Evolutionary conservation across 1,284 basidiomycete species (phyloP).

Genomic region (Moesziomyces parantarcticus): DNA sequence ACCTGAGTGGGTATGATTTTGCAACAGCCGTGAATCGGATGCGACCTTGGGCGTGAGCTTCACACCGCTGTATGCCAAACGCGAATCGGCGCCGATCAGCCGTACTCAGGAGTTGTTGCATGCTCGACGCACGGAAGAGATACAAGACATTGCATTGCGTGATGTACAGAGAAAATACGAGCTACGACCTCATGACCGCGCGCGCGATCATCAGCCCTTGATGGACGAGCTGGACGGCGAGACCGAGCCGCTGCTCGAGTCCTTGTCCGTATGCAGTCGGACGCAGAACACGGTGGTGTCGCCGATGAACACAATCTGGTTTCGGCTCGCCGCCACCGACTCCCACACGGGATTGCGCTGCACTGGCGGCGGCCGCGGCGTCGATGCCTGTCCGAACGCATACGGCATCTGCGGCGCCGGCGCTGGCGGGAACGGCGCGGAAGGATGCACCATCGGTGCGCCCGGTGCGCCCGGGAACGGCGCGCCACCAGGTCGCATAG

Average conservation of each 20-base stretch:
- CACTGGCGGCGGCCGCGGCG: slow-evolving; percentile 40
- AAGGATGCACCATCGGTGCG: slow-evolving; percentile 29
- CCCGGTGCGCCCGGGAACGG: slow-evolving; percentile 35
- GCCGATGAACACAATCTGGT: slow-evolving; percentile 64
- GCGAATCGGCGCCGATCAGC: no score
- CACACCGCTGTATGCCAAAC: no score
- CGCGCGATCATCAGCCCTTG: slow-evolving; percentile 19
- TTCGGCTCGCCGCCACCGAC: slow-evolving; percentile 59
- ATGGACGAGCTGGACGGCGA: slow-evolving; percentile 35
- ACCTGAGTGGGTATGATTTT: no score
- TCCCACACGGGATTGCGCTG: slow-evolving; percentile 64
- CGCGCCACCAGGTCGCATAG: slow-evolving; percentile 32
- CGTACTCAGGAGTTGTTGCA: no score
- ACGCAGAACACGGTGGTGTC: slow-evolving; percentile 62
- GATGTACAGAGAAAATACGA: slow-evolving; percentile 8
- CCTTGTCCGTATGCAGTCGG: slow-evolving; percentile 48
- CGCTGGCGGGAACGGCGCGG: slow-evolving; percentile 27
- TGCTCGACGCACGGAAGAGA: neutral
- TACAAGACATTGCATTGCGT: slow-evolving; percentile 24
- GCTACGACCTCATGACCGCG: neutral
- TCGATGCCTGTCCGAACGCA: slow-evolving; percentile 39
- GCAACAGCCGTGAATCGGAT: no score
- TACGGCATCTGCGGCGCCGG: slow-evolving; percentile 47
- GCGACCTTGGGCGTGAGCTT: no score
- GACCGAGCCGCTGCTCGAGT: slow-evolving; percentile 27